A percentile compares a stretch with the other conserved stretches of the same genome.
Evolutionary conservation across 257 asterid species (phyloP).

Genomic region (Eucommia ulmoides): DNA sequence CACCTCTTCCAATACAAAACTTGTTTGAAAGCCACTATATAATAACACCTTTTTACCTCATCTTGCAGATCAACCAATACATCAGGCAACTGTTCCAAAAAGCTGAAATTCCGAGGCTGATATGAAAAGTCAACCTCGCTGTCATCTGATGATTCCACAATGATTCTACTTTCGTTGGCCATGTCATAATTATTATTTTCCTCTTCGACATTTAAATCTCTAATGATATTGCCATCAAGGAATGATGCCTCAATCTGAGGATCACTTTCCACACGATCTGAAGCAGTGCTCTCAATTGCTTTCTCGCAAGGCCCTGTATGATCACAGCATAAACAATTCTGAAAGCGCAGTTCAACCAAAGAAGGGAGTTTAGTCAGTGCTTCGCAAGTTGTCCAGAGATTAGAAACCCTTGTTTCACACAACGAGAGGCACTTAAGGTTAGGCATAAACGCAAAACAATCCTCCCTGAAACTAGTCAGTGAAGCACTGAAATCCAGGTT

Average conservation of each 20-base stretch:
- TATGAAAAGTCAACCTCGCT: constrained; percentile 69
- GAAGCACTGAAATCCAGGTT: constrained; percentile 84
- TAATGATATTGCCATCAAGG: too few relatives aligned
- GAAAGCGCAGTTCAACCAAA: constrained; percentile 73
- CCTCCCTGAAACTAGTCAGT: constrained; percentile 71
- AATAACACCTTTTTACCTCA: constrained; percentile 35
- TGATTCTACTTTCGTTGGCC: constrained; percentile 26
- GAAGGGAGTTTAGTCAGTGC: constrained; percentile 70
- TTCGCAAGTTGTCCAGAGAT: constrained; percentile 82
- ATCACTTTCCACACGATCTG: too few relatives aligned
- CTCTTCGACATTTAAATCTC: too few relatives aligned
- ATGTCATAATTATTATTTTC: too few relatives aligned
- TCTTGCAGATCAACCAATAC: constrained; percentile 32
- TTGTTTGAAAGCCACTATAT: not conserved
- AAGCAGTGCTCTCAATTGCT: constrained; percentile 18
- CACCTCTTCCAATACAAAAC: too few relatives aligned
- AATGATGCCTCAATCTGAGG: too few relatives aligned
- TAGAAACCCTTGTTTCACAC: constrained; percentile 73
- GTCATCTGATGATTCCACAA: constrained; percentile 62
- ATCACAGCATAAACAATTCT: constrained; percentile 31
- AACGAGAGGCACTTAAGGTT: constrained; percentile 64
- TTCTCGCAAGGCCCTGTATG: constrained; percentile 22
- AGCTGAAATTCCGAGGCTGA: constrained; percentile 23
- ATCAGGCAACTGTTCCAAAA: constrained; percentile 28
- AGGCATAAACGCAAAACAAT: constrained; percentile 80